Conservation (phyloP, 2,329 filamentous ascomycete species). For the Hypoxylon sp. region DNA sequence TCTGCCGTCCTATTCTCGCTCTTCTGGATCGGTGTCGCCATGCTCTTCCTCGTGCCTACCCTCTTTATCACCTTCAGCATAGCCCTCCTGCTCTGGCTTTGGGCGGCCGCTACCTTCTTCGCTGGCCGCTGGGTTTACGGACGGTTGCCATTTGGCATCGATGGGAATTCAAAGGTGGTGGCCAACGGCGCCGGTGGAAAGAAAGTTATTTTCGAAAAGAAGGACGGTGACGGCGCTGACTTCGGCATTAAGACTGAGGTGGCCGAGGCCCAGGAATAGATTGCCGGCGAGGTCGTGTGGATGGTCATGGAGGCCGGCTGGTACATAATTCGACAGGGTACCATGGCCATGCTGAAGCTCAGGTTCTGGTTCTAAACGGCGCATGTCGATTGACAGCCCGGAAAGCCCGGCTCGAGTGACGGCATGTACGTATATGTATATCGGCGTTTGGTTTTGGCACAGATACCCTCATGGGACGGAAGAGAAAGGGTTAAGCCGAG, state of each 20-base stretch:
- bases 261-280: conserved; percentile 52
- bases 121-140: conserved; percentile 63
- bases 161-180: conserved; percentile 31
- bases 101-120: conserved; percentile 74
- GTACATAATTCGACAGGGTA: conserved; percentile 41
- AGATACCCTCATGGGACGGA: conserved; percentile 21
- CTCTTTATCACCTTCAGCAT: conserved; percentile 75
- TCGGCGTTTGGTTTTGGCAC: conserved; percentile 33
- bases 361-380: conserved; percentile 29
- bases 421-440: conserved; percentile 1
- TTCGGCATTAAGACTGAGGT: conserved; percentile 48
- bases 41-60: conserved; percentile 77
- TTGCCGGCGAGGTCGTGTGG: conserved; percentile 48
- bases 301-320: conserved; percentile 44
- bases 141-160: conserved; percentile 41
- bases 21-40: conserved; percentile 76
- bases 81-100: conserved; percentile 76
- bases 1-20: conserved; percentile 76
- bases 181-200: conserved; percentile 32
- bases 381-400: not conserved
- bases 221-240: conserved; percentile 20
- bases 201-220: conserved; percentile 49
- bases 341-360: conserved; percentile 33
- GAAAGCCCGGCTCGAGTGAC: not conserved
- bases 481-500: not conserved